Percentiles rank a stretch among this genome's conserved stretches.
Conservation (phyloP, 2,329 filamentous ascomycete species). For the Talaromyces sp. region DNA sequence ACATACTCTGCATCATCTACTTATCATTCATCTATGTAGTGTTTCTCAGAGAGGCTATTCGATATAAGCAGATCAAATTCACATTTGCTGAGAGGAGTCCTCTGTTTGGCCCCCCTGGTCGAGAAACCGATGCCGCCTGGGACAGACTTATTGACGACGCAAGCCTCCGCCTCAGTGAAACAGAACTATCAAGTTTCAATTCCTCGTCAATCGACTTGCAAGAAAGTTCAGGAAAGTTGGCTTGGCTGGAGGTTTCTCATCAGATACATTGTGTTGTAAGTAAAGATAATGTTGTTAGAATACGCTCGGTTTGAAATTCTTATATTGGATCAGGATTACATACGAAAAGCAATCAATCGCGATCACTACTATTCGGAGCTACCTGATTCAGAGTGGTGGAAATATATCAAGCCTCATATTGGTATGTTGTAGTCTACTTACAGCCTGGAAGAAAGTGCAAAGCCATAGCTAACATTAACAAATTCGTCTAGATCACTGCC, state of each 20-base stretch:
- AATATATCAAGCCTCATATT: conserved; percentile 4
- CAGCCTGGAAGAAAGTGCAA: background rate
- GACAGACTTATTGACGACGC: conserved; percentile 5
- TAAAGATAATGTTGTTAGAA: background rate
- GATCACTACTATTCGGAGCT: background rate
- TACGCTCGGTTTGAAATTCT: background rate
- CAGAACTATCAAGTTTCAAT: conserved; percentile 1
- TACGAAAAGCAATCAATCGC: conserved; percentile 6
- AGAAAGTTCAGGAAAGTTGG: background rate
- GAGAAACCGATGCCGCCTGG: conserved; percentile 6
- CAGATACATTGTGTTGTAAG: conserved; percentile 7
- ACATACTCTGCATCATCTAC: background rate
- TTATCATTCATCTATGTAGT: background rate
- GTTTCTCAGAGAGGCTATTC: background rate
- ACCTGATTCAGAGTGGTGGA: background rate
- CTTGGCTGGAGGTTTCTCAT: conserved; percentile 5
- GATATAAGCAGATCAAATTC: background rate
- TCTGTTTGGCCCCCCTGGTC: background rate
- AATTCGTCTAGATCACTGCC: background rate
- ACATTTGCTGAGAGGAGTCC: background rate
- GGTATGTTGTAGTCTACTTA: background rate
- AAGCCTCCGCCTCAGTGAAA: background rate
- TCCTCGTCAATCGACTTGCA: conserved; percentile 6
- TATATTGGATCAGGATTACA: background rate
- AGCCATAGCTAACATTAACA: background rate